Evolutionary conservation across 2,329 filamentous ascomycete genomes (phyloP), one percentile per base, ranked within the genome.

Genomic region (Penicillium psychrosexuale): DNA sequence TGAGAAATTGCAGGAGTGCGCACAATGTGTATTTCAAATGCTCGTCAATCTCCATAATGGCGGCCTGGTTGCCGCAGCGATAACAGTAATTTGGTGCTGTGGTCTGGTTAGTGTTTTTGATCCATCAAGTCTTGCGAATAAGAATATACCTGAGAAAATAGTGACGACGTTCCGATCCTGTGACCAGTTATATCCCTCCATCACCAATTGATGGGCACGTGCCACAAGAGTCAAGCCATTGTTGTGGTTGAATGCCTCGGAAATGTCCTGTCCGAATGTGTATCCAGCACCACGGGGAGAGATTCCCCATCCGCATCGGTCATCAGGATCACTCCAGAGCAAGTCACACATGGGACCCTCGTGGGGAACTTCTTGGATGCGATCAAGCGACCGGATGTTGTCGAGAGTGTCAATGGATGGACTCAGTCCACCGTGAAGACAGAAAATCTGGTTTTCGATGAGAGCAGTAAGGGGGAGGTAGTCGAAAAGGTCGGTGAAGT

Each of bases 1-100:
- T 30, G 19, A 43, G 17, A 19, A 34, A 24, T 46, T 13, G 36
- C 31, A n/a, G 43, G 31, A 31, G 43, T 37, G 86, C 91, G 77
- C 84, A 97, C 93, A 99, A 97, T 70, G 94, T 97, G 78, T 97
- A 99, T 82, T 99, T 97, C 72, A 99, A 80, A 75, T 97, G 92
- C 79, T 99, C 94, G 65, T 97, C 94, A 75, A 99, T 99, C 78
- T 97, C 94, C 94, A 99, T 99, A 75, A 99, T 97, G n/a, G 94
- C 94, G 54, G 94, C 94, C 78, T 97, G 94, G 78, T 99, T 99
- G 72, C 94, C 94, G 72, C 94, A 99, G 75, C 94, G 86, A 82
- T 99, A 97, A 81, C 93, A 99, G 82, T 99, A 99, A 76, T 93
- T 93, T 61, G 89, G 89, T 51, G 89, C 89, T 62, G 47, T 12